Base-by-base conservation (phyloP, 371 early-diverging fungal genomes). In the Mucor velutinosus region DNA sequence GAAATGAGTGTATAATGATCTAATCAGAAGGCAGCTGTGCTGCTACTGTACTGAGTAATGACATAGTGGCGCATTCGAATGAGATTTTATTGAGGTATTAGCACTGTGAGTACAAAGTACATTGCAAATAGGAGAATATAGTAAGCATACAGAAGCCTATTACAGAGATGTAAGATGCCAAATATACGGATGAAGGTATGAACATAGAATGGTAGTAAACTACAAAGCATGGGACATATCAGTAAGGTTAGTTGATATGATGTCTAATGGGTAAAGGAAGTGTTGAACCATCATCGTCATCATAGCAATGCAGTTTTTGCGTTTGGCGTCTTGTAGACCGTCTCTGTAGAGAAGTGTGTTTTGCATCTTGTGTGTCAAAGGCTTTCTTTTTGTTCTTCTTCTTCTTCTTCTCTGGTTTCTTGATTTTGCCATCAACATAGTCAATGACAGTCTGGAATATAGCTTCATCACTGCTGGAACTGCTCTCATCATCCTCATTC, bases 241-340 rank as follows among this genome's bases (percentile, higher is more conserved):
- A n/a, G 7, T 37, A 37, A 23, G 3, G 4, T 25, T 12, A 51
- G 23, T 2, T 23, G 12, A 25, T n/a, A 51, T 51, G 51, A 47
- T 33, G 35, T 37, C 49, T 68, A 15, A 57, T 19, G 15, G 47
- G 21, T 1, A 35, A 4, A 47, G 63, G 63, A 19, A 58, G 58
- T 30, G 17, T 23, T 12, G 64, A 30, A 17, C 57, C 63, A 57
- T 67, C 57, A 64, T 67, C 67, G 39, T 59, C 66, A 58, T 63
- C 64, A 64, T 67, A 56, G 55, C 57, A 67, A 60, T 72, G 67
- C 14, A 64, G 51, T 59, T 72, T 72, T 61, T 72, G 67, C 11
- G 33, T 23, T 37, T 65, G 65, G 3, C 66, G 66, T 55, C 60
- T 12, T 21, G 67, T 66, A 0, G 39, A 7, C 56, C 67, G 53